phyloP scores from a whole-genome alignment of 108 stramenopile species.

The Pseudonitzschia multiseries region DNA sequence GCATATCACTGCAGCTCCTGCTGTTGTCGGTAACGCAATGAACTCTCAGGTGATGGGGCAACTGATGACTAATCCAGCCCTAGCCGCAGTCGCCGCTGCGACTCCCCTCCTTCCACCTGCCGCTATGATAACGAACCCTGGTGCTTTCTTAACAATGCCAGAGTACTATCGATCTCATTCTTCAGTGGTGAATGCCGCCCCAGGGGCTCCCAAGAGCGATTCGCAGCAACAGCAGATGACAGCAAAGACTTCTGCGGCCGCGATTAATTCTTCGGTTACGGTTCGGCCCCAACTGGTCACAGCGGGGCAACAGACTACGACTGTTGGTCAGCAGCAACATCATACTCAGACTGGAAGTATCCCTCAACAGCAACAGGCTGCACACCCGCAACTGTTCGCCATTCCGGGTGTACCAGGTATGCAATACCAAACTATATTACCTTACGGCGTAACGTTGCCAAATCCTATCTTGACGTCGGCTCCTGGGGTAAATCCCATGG shows the following conservation, averaged over 20 bases:
- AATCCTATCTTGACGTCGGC: background rate
- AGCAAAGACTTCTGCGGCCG: conserved; percentile 14
- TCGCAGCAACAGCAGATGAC: conserved; percentile 13
- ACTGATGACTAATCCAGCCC: conserved; percentile 45
- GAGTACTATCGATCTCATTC: conserved; percentile 19
- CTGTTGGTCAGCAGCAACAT: background rate
- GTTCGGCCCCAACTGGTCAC: conserved; percentile 11
- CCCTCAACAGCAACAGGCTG: conserved; percentile 2
- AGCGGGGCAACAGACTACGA: conserved; percentile 2
- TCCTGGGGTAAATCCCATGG: conserved; percentile 16
- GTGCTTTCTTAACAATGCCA: conserved; percentile 47
- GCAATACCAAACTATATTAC: conserved; percentile 15
- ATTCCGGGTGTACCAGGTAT: conserved; percentile 6
- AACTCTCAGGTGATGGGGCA: conserved; percentile 31
- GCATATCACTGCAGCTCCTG: background rate
- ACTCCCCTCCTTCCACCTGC: conserved; percentile 45
- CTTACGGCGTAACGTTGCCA: conserved; percentile 10
- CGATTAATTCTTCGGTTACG: conserved; percentile 14
- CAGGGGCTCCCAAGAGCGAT: background rate
- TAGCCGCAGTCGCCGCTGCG: conserved; percentile 45
- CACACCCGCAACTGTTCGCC: background rate
- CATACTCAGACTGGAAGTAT: background rate
- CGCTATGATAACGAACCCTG: conserved; percentile 49
- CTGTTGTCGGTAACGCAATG: conserved; percentile 8
- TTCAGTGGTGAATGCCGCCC: background rate